These are phyloP conservation scores for Tetradesmus obliquus DNA, from an alignment of 139 green algal species.

Conservation along the genomic window DNA sequence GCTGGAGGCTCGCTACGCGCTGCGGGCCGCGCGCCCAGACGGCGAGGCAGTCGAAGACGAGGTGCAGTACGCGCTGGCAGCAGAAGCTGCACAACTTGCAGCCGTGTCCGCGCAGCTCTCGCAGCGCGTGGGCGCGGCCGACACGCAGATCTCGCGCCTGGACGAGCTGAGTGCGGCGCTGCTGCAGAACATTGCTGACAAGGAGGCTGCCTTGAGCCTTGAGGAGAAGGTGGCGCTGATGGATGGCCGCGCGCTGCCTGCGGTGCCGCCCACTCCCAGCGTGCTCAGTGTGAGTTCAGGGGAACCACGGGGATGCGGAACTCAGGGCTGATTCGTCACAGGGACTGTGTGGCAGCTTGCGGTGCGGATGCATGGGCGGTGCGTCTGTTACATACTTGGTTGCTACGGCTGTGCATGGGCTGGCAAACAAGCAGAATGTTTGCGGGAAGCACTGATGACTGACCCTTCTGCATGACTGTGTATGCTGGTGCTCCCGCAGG, in stretches of 20 bases:
- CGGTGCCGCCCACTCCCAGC: constrained; percentile 9
- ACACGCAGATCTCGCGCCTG: constrained; percentile 7
- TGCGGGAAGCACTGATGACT: neutral
- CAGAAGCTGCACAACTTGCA: constrained; percentile 21
- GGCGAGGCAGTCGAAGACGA: constrained; percentile 26
- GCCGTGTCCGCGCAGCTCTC: constrained; percentile 28
- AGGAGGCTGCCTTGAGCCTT: constrained; percentile 6
- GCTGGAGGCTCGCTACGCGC: constrained; percentile 15
- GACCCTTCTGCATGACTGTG: neutral
- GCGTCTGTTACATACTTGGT: neutral
- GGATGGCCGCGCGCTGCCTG: constrained; percentile 19
- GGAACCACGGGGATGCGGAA: neutral
- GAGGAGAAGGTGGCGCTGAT: constrained; percentile 37
- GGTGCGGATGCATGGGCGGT: neutral
- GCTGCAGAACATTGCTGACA: constrained; percentile 24
- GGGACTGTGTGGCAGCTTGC: neutral
- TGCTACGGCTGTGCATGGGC: neutral
- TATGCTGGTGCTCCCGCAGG: constrained; percentile 22
- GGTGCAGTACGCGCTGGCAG: constrained; percentile 23
- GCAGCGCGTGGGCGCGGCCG: neutral
- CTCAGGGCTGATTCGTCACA: neutral
- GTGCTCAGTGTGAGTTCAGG: constrained; percentile 32
- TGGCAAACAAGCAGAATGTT: neutral
- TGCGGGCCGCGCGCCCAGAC: neutral
- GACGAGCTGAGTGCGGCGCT: constrained; percentile 9